Percentiles rank a stretch among this genome's conserved stretches.
Evolutionary conservation across 208 protist species (phyloP).

Genomic region (Strigomonas culicis): DNA sequence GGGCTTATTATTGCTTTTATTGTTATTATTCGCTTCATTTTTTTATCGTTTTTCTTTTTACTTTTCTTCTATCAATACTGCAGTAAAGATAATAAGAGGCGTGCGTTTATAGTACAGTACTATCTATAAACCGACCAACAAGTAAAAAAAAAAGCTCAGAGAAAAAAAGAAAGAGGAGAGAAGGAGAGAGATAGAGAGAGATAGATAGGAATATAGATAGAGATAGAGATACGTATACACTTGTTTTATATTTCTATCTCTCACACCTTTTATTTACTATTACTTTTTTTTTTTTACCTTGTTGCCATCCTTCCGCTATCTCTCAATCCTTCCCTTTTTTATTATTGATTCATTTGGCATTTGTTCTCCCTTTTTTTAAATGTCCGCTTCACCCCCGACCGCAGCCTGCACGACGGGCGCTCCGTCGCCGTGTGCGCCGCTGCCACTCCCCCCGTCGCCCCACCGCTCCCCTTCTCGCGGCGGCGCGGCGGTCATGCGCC

Average conservation of each 20-base stretch:
- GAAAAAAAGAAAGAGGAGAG: slow-evolving; percentile 3
- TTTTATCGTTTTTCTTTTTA: no score
- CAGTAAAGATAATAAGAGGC: neutral
- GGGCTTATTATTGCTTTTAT: neutral
- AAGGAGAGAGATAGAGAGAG: neutral
- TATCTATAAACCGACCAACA: neutral
- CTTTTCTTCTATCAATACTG: neutral
- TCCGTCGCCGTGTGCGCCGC: no score
- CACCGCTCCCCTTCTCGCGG: no score
- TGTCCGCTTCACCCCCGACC: slow-evolving; percentile 78
- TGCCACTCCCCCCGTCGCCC: no score
- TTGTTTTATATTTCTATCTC: slow-evolving; percentile 7
- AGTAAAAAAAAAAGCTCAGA: neutral
- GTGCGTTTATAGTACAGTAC: neutral
- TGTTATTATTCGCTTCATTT: no score
- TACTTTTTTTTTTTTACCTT: slow-evolving; percentile 9
- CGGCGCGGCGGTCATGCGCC: no score
- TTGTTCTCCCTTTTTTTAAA: slow-evolving; percentile 20
- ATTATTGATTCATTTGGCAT: slow-evolving; percentile 13
- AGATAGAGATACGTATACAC: slow-evolving; percentile 1
- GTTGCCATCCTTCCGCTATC: neutral
- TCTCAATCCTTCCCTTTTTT: slow-evolving; percentile 15
- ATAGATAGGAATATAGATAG: neutral
- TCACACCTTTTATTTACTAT: slow-evolving; percentile 9
- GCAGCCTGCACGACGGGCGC: no score